Evolutionary conservation across 345 rosid species (phyloP), one percentile per base, ranked within the genome.

Genomic region (Camelina sativa): DNA sequence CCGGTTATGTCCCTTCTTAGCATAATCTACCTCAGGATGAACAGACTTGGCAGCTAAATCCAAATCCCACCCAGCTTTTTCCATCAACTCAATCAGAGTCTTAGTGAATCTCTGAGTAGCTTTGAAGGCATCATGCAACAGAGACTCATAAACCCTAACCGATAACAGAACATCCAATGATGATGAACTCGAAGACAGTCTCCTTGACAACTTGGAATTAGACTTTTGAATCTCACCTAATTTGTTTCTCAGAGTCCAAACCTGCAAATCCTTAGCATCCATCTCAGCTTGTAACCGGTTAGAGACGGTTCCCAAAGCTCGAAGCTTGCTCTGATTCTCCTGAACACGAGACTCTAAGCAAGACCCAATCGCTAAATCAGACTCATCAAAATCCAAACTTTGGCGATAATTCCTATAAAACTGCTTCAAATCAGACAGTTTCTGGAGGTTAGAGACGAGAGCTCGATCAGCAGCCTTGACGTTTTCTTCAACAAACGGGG

Each of bases 301-400:
- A 0, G 96, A 90, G 15, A 91, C 83, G 2, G 83, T 86, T 72
- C 78, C 93, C 43, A 95, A 72, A 53, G 88, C 83, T 58, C 99
- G 81, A 68, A 95, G 85, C 87, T 90, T 92, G 91, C 95, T 92
- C 73, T 95, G 99, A 76, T 95, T 92, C 83, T 95, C 97, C 52
- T 87, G 88, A 11, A 95, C 99, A 43, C 82, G 86, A 80, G 95
- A 96, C 65, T 95, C 99, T 77, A 90, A 85, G 50, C 87, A 85
- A 28, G 99, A 92, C 78, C 91, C 88, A 80, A 89, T 48, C 1
- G 80, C 69, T 69, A 87, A 84, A 80, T 73, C 87, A 3, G 53
- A 46, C 12, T 55, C 85, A 47, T 55, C 85, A 47, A 80, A 76
- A 60, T 79, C 86, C 37, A 88, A 80, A 76, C 84, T 87, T 69